Conservation (phyloP, 2,329 filamentous ascomycete species). For the Diaporthe sp. region DNA sequence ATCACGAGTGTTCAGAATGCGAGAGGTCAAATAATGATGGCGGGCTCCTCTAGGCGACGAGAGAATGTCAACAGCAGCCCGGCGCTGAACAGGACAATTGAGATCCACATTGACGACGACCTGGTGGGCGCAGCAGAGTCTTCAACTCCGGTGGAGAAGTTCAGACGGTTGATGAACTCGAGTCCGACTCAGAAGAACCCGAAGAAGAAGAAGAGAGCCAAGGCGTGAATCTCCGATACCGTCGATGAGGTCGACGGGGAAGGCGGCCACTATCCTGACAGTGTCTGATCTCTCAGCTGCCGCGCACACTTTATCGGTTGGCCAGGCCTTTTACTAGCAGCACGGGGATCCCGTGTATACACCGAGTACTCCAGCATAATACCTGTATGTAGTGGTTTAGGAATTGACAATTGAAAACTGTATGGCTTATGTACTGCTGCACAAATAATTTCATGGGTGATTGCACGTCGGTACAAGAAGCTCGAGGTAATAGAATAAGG, state of each 20-base stretch:
- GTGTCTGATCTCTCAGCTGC: background rate
- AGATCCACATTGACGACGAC: conserved; percentile 27
- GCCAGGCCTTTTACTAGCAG: background rate
- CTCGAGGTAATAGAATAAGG: no score
- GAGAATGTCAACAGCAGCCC: background rate
- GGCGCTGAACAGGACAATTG: conserved; percentile 21
- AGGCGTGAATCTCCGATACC: background rate
- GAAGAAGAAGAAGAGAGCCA: background rate
- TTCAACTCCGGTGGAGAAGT: conserved; percentile 19
- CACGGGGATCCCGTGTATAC: background rate
- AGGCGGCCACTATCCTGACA: background rate
- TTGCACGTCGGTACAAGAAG: background rate
- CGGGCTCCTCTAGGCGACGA: background rate
- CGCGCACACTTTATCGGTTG: no score
- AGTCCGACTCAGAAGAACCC: background rate
- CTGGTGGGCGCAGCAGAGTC: conserved; percentile 26
- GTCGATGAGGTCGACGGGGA: background rate
- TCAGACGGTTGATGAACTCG: conserved; percentile 30
- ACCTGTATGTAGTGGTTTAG: background rate
- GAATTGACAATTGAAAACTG: background rate
- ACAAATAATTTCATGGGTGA: background rate
- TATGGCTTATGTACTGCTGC: background rate
- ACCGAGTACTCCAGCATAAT: background rate
- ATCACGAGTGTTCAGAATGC: conserved; percentile 10
- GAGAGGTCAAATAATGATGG: background rate